Percentiles rank a stretch among this genome's conserved stretches.
Conservation (phyloP, 768 basidiomycete genomes). For the Candolleomyces aberdarensis region DNA sequence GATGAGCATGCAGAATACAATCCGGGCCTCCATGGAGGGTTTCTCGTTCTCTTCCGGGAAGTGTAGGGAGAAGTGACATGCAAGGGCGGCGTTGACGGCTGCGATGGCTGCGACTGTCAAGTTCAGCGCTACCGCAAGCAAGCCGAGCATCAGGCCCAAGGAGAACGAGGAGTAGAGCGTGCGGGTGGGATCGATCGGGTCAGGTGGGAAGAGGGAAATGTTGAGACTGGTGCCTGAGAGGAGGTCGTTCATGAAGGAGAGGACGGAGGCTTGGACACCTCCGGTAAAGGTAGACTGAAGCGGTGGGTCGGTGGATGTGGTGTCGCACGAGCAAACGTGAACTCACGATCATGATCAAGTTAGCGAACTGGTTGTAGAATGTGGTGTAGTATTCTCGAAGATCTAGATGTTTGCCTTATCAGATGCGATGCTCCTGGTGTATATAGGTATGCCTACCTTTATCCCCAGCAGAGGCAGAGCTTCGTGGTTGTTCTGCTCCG, state of each 20-base stretch:
- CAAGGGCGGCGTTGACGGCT: neutral
- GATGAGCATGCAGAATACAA: conserved; percentile 2
- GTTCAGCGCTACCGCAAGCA: neutral
- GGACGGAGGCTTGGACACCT: neutral
- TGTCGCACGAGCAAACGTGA: neutral
- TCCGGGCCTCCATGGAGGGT: neutral
- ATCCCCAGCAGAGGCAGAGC: too few relatives aligned
- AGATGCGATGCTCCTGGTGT: too few relatives aligned
- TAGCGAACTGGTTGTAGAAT: conserved; percentile 1
- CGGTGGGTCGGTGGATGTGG: neutral
- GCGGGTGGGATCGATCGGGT: neutral
- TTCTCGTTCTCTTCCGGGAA: neutral
- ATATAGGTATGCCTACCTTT: too few relatives aligned
- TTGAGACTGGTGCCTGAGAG: neutral
- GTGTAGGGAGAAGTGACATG: neutral
- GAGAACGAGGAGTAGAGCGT: neutral
- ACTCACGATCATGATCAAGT: conserved; percentile 2
- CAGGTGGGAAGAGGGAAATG: neutral
- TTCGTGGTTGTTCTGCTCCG: too few relatives aligned
- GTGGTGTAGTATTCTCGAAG: neutral
- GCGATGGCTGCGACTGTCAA: neutral
- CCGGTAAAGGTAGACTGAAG: neutral
- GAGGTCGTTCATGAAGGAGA: neutral
- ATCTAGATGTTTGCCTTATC: neutral
- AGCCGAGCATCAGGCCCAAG: neutral